A percentile compares a stretch with the other conserved stretches of the same genome.
Conservation (phyloP, 1,284 basidiomycete genomes). For the Apiotrichum gracile region DNA sequence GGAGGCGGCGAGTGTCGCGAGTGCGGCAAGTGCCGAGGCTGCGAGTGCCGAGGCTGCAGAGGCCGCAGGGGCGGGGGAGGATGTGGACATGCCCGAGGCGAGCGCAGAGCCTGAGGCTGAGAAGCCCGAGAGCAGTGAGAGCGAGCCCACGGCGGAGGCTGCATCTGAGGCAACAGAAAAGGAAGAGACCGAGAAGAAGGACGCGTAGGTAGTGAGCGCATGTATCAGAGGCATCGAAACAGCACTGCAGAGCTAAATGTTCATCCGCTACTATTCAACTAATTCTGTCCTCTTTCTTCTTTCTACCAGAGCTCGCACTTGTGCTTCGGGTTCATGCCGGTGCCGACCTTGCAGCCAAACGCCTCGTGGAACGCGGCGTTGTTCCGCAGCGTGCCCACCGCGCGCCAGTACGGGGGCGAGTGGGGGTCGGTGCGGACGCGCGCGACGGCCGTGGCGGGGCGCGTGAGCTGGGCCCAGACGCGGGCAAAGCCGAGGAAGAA, state of each 20-base stretch:
- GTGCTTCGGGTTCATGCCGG: slow-evolving; percentile 38
- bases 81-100: not conserved
- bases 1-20: not conserved
- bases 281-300: too few relatives aligned
- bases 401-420: slow-evolving; percentile 69
- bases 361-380: slow-evolving; percentile 44
- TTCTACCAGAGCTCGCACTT: slow-evolving; percentile 38
- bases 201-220: too few relatives aligned
- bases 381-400: slow-evolving; percentile 67
- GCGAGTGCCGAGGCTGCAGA: not conserved
- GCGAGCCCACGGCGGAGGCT: not conserved
- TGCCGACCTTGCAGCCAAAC: slow-evolving; percentile 43
- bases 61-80: not conserved
- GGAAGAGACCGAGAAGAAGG: not conserved
- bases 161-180: not conserved
- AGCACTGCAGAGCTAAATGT: too few relatives aligned
- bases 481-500: slow-evolving; percentile 78
- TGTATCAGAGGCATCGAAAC: too few relatives aligned
- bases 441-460: slow-evolving; percentile 55
- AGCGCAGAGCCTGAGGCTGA: not conserved
- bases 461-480: slow-evolving; percentile 32
- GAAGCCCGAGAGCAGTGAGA: not conserved
- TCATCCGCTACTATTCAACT: not conserved
- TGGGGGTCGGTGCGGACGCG: slow-evolving; percentile 82
- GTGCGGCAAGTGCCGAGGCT: not conserved